Evolutionary conservation across 2,329 filamentous ascomycete genomes (phyloP).

Genomic region (Geosmithia putterillii): DNA sequence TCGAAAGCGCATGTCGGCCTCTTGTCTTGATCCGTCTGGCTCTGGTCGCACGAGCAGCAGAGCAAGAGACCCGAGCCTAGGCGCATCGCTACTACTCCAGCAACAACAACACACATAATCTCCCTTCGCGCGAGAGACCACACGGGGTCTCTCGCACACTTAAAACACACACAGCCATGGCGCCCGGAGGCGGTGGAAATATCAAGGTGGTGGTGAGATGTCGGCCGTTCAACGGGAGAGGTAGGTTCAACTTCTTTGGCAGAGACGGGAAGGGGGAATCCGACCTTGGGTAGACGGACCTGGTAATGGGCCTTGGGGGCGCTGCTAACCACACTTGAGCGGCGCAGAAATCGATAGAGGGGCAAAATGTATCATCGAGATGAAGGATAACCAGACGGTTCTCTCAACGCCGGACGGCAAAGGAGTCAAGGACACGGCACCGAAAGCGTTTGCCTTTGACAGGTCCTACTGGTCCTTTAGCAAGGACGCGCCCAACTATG

Average conservation of each 20-base stretch:
- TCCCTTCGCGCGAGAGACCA: background rate
- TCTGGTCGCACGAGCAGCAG: background rate
- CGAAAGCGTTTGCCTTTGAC: conserved; percentile 91
- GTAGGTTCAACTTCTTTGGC: conserved; percentile 33
- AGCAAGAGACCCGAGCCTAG: background rate
- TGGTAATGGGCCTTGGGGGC: background rate
- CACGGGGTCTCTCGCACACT: background rate
- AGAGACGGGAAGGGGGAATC: background rate
- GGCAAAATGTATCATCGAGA: conserved; percentile 94
- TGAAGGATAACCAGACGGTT: conserved; percentile 87
- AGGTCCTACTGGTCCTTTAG: conserved; percentile 97
- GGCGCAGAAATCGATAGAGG: conserved; percentile 70
- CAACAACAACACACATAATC: background rate
- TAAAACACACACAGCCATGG: conserved; percentile 17
- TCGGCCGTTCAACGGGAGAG: conserved; percentile 91
- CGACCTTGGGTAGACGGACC: background rate
- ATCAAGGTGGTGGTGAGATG: conserved; percentile 99
- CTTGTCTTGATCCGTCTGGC: background rate
- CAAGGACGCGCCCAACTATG: conserved; percentile 68
- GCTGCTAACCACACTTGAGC: background rate
- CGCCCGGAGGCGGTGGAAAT: conserved; percentile 68
- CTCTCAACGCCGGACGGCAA: conserved; percentile 62
- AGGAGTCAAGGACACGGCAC: conserved; percentile 54
- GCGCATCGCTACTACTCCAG: background rate
- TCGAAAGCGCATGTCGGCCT: background rate